Percentiles rank a stretch among this genome's conserved stretches.
phyloP scores from a whole-genome alignment of 768 basidiomycete species.

The Tricholoma flavovirens region DNA sequence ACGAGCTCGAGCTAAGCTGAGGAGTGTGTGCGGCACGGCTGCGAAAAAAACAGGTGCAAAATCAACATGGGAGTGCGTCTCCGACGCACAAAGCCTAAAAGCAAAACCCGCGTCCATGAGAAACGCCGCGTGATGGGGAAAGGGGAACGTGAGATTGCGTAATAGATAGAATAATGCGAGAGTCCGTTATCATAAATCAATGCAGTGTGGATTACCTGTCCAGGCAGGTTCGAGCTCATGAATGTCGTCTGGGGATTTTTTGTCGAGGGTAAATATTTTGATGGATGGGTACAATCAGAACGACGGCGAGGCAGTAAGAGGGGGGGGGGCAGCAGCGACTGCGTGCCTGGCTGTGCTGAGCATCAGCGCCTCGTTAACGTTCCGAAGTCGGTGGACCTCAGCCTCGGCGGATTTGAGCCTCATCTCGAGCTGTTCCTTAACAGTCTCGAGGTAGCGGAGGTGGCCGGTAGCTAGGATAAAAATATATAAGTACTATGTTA shows the following conservation, averaged over 20 bases:
- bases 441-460: constrained; percentile 82
- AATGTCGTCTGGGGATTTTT: constrained; percentile 25
- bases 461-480: constrained; percentile 62
- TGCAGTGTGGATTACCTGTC: constrained; percentile 45
- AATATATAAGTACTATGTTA: constrained; percentile 11
- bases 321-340: constrained; percentile 25
- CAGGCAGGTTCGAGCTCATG: constrained; percentile 48
- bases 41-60: constrained; percentile 34
- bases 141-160: constrained; percentile 36
- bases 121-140: constrained; percentile 19
- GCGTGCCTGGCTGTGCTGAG: constrained; percentile 74
- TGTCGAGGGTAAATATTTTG: constrained; percentile 12
- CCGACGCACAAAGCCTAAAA: constrained; percentile 33
- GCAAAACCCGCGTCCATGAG: constrained; percentile 23
- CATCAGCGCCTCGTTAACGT: constrained; percentile 87
- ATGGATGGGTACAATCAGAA: constrained; percentile 15
- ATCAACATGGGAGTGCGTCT: constrained; percentile 28
- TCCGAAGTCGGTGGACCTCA: constrained; percentile 76
- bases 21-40: constrained; percentile 52
- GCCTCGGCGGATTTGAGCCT: constrained; percentile 73
- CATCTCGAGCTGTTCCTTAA: constrained; percentile 68
- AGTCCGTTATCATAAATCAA: constrained; percentile 51
- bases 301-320: constrained; percentile 8
- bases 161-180: constrained; percentile 40
- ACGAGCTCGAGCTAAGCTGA: constrained; percentile 19